phyloP scores from a whole-genome alignment of 140 eudicot genomes.

The Stevia rebaudiana region DNA sequence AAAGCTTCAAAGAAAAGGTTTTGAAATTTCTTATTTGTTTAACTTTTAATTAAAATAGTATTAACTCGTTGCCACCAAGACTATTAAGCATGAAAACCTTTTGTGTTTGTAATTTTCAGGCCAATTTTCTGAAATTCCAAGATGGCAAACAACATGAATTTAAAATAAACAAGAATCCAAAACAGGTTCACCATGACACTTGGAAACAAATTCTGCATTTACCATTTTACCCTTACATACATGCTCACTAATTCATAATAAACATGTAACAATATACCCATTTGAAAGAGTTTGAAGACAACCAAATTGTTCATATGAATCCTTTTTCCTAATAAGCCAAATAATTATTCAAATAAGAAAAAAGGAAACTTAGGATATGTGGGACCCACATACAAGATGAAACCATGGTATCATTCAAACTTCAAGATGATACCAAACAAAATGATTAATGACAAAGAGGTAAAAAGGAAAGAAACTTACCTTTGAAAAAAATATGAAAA shows the following conservation, averaged over 20 bases:
- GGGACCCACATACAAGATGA: background rate
- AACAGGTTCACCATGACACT: constrained; percentile 3
- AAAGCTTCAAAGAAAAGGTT: constrained; percentile 1
- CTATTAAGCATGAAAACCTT: background rate
- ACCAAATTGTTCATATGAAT: constrained; percentile 1
- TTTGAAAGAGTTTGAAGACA: background rate
- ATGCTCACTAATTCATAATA: background rate
- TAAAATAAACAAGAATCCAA: constrained; percentile 2
- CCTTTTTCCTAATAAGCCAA: background rate
- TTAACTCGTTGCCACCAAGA: constrained; percentile 15
- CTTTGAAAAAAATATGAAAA: background rate
- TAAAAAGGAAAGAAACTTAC: constrained; percentile 6
- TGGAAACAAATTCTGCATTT: background rate
- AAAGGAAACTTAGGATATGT: background rate
- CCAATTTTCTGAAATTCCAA: constrained; percentile 10
- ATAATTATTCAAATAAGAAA: background rate
- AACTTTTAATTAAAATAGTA: background rate
- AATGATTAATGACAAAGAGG: background rate
- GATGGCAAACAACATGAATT: constrained; percentile 2
- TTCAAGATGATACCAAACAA: background rate
- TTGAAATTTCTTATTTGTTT: background rate
- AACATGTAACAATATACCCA: background rate
- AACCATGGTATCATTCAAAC: background rate
- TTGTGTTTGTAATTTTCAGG: background rate
- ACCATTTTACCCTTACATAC: background rate